Percentiles rank a stretch among this genome's conserved stretches.
Evolutionary conservation across 2,329 filamentous ascomycete genomes (phyloP).

Genomic region (Nigrospora oryzae): DNA sequence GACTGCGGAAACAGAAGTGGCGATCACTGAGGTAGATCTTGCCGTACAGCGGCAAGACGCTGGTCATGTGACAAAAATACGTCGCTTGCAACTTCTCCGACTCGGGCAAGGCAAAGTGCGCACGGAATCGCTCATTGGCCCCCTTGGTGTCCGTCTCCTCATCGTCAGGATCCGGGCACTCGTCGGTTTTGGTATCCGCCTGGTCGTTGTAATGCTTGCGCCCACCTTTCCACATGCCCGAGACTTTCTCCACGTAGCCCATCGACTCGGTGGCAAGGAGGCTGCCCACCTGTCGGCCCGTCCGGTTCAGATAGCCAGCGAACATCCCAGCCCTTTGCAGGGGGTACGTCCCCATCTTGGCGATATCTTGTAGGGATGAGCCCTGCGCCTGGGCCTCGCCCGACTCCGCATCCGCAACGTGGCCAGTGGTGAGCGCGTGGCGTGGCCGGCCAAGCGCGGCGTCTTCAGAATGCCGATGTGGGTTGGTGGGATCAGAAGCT

Average conservation of each 20-base stretch:
- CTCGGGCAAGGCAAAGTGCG: constrained; percentile 81
- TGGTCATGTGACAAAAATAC: constrained; percentile 87
- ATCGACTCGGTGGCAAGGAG: constrained; percentile 84
- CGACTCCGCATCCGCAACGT: constrained; percentile 19
- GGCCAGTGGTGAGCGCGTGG: constrained; percentile 26
- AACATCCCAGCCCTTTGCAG: constrained; percentile 76
- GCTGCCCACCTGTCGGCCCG: constrained; percentile 73
- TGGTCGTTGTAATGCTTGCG: constrained; percentile 76
- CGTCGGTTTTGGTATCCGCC: constrained; percentile 40
- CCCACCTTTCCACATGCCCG: constrained; percentile 91
- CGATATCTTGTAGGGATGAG: constrained; percentile 42
- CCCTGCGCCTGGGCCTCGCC: constrained; percentile 22
- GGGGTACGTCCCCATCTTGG: constrained; percentile 63
- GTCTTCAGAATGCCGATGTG: constrained; percentile 1
- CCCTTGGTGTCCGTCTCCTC: constrained; percentile 54
- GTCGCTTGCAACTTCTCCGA: constrained; percentile 79
- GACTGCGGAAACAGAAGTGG: constrained; percentile 85
- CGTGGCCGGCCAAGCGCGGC: constrained; percentile 6
- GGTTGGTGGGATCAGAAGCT: background rate
- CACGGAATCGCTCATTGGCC: constrained; percentile 73
- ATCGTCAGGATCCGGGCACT: constrained; percentile 43
- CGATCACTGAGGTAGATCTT: constrained; percentile 91
- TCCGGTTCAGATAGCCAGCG: constrained; percentile 72
- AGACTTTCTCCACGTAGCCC: constrained; percentile 94
- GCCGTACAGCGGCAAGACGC: constrained; percentile 85